Base-by-base conservation (phyloP, 306 rosid species). In the Sechiopsis laciniata region DNA sequence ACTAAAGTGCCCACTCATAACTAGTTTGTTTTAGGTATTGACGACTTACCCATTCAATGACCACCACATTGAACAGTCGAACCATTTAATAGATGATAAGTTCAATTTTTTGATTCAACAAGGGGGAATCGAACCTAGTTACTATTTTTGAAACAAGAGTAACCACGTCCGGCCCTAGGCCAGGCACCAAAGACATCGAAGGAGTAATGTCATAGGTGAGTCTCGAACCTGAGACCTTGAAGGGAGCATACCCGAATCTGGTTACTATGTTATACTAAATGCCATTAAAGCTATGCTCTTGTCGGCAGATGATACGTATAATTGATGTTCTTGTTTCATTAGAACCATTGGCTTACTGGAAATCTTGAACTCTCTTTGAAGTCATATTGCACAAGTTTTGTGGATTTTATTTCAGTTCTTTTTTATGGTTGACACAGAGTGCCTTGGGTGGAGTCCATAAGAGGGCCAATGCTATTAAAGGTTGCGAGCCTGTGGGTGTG, bases 381-480 rank as follows among this genome's bases (percentile, higher is more conserved):
- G 72, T 40, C 8, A 15, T 29, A 66, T 42, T 76, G 48, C 78
- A 15, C 72, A 50, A 46, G 12, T 64, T 81, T 74, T 73, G 51
- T 32, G 22, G 51, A 40, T 68, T 74, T 51, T 48, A 66, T 81
- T 71, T 52, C 84, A 71, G 53, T 78, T 78, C 57, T 57, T 62
- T 16, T 46, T 76, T 45, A 24, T 79, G 77, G 60, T 86, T 81
- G 80, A 54, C 84, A 74, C 79, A 94, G 97, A 73, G 24, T 42
- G 84, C 22, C 78, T 76, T 78, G 77, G 40, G 80, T 19, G 75
- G 76, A 12, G 37, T 9, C 19, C 37, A 69, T 7, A 74, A 75
- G 55, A 89, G 95, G 83, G 83, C 77, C 51, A 87, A 90, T 84
- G 78, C 62, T n/a, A 46, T 87, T 32, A 81, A 80, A 77, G 82